Evolutionary conservation across 2,329 filamentous ascomycete genomes (phyloP).

Genomic region (Diaporthe sp.): DNA sequence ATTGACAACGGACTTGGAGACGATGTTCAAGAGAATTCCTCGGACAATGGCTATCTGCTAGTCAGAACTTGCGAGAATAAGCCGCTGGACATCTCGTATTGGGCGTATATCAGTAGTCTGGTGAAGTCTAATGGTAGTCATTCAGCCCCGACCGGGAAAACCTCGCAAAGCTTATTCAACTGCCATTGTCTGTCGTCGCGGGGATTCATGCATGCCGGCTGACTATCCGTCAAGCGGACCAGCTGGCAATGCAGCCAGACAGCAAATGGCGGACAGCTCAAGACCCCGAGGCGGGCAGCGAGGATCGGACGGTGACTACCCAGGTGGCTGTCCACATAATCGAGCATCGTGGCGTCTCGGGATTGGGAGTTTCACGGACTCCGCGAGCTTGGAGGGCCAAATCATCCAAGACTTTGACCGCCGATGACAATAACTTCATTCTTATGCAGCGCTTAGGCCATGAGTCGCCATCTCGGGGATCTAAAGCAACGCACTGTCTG

Average conservation of each 20-base stretch:
- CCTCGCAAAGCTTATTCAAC: conserved; percentile 6
- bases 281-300: neutral
- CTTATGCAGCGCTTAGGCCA: conserved; percentile 5
- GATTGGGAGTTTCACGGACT: conserved; percentile 17
- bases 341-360: conserved; percentile 10
- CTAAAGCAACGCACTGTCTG: conserved; percentile 11
- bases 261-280: too few species aligned
- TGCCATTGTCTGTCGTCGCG: neutral
- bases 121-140: neutral
- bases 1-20: too few species aligned
- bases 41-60: neutral
- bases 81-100: neutral
- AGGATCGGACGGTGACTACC: neutral
- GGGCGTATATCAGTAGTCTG: conserved; percentile 1
- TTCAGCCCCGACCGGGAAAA: neutral
- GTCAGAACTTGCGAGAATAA: neutral
- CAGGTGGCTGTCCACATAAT: neutral
- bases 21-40: neutral
- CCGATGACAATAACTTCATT: conserved; percentile 1
- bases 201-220: neutral
- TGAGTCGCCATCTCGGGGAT: conserved; percentile 22
- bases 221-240: neutral
- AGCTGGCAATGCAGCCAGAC: neutral
- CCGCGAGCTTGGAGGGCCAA: neutral
- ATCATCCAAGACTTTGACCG: conserved; percentile 21